phyloP scores from a whole-genome alignment of 169 alveolate genomes.

The Plasmodium coatneyi region DNA sequence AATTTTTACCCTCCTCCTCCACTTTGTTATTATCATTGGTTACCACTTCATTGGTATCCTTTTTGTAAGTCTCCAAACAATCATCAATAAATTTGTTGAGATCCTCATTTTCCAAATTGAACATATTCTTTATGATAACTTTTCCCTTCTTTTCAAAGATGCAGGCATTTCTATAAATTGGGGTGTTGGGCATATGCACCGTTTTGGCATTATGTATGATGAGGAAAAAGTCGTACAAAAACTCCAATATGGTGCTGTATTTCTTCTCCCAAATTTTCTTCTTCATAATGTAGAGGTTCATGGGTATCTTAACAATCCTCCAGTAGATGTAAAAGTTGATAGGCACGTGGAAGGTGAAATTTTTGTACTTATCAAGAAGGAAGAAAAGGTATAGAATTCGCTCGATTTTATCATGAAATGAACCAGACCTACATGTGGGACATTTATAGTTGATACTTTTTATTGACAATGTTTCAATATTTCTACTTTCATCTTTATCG shows the following conservation, averaged over 20 bases:
- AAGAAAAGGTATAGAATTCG: constrained; percentile 80
- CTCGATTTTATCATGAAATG: constrained; percentile 75
- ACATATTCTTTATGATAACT: constrained; percentile 69
- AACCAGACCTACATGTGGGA: constrained; percentile 79
- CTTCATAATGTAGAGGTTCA: constrained; percentile 80
- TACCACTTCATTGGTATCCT: background rate
- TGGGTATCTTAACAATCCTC: constrained; percentile 85
- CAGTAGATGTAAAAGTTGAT: constrained; percentile 80
- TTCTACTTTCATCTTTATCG: constrained; percentile 79
- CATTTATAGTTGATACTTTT: constrained; percentile 78
- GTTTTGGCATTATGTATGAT: constrained; percentile 81
- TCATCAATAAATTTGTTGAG: constrained; percentile 32
- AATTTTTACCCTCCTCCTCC: background rate
- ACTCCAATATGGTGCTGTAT: constrained; percentile 76
- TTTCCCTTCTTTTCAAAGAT: constrained; percentile 78
- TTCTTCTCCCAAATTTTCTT: constrained; percentile 78
- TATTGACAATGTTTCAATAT: constrained; percentile 73
- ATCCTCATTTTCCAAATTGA: constrained; percentile 56
- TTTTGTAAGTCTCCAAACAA: constrained; percentile 29
- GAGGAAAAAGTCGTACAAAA: constrained; percentile 77
- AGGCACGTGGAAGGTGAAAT: constrained; percentile 83
- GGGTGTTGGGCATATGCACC: constrained; percentile 84
- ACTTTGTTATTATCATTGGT: background rate
- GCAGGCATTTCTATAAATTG: constrained; percentile 79
- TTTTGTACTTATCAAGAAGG: constrained; percentile 76